Conservation (phyloP, 352 stramenopile genomes). For the Phytophthora syringae region DNA sequence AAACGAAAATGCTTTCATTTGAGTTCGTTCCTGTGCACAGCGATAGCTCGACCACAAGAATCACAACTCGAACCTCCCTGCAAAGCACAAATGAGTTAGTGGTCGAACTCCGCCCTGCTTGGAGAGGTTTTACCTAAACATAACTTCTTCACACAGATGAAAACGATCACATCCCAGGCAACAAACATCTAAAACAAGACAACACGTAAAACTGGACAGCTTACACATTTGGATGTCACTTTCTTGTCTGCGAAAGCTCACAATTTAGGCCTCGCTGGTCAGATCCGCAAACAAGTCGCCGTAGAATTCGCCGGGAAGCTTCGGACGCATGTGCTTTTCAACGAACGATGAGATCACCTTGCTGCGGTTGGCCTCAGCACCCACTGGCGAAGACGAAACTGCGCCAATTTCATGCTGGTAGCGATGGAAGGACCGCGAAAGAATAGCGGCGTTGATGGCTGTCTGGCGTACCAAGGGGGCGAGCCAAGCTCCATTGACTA, state of each 20-base stretch:
- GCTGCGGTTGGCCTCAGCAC: conserved; percentile 74
- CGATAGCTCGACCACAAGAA: neutral
- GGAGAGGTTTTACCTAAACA: conserved; percentile 27
- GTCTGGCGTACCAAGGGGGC: conserved; percentile 84
- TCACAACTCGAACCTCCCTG: neutral
- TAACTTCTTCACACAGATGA: conserved; percentile 28
- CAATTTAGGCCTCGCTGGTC: conserved; percentile 29
- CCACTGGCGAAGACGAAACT: conserved; percentile 63
- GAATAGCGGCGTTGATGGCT: conserved; percentile 78
- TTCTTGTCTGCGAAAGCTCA: conserved; percentile 2
- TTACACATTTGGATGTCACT: conserved; percentile 28
- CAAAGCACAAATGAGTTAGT: conserved; percentile 17
- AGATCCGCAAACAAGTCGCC: conserved; percentile 78
- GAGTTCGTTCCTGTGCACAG: neutral
- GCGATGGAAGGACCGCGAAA: conserved; percentile 73
- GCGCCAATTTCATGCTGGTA: conserved; percentile 81
- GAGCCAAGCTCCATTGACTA: conserved; percentile 84
- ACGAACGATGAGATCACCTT: conserved; percentile 77
- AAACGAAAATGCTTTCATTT: conserved; percentile 23
- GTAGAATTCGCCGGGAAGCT: conserved; percentile 89
- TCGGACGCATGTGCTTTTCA: conserved; percentile 82
- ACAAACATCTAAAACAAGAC: conserved; percentile 11
- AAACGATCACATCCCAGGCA: conserved; percentile 3
- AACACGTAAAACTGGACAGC: conserved; percentile 24
- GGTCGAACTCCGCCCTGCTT: conserved; percentile 5